A percentile compares a stretch with the other conserved stretches of the same genome.
phyloP scores from a whole-genome alignment of 129 eudicot genomes.

The Erigeron canadensis region DNA sequence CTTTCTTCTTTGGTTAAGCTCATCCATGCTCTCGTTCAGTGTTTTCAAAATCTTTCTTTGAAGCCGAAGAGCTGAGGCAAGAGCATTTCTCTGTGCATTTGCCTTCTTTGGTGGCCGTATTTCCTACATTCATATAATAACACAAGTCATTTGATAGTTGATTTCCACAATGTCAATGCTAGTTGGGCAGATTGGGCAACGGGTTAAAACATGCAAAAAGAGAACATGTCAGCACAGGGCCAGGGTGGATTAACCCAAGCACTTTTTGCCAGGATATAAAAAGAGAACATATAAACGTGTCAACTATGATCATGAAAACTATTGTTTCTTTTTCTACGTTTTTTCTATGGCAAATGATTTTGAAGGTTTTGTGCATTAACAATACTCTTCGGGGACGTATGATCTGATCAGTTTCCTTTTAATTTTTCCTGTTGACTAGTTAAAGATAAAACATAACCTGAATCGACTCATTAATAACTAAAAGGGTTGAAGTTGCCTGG shows the following conservation, averaged over 20 bases:
- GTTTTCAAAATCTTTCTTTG: conserved; percentile 73
- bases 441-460: not conserved
- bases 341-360: not conserved
- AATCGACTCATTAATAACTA: not conserved
- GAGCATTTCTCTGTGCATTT: conserved; percentile 66
- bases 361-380: not conserved
- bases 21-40: conserved; percentile 75
- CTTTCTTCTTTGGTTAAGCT: conserved; percentile 61
- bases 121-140: conserved; percentile 46
- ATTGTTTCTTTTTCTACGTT: not conserved
- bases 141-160: not conserved
- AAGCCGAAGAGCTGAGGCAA: conserved; percentile 82
- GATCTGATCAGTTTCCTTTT: not conserved
- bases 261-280: not conserved
- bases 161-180: not conserved
- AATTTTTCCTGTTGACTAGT: not conserved
- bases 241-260: not conserved
- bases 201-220: not conserved
- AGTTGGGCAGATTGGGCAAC: not conserved
- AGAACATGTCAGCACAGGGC: not conserved
- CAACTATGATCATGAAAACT: not conserved
- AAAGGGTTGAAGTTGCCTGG: not conserved
- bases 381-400: not conserved
- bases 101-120: conserved; percentile 69
- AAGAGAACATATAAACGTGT: not conserved